Evolutionary conservation across 495 filamentous ascomycete species (phyloP).

Genomic region (Tuber aestivum): DNA sequence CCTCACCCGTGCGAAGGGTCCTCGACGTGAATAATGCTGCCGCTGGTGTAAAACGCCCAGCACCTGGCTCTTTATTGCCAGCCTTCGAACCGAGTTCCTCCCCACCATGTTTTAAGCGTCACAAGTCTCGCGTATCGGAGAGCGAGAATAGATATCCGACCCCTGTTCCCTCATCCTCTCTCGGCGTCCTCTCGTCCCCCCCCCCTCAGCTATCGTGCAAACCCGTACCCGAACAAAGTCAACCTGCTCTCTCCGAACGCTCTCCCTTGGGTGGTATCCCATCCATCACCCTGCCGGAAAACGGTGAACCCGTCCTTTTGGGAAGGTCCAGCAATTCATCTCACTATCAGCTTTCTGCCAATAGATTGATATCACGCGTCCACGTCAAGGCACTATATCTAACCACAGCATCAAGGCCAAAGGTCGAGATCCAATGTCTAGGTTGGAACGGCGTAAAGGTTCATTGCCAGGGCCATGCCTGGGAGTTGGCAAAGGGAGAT

Average conservation of each 20-base stretch:
- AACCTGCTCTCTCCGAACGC: conserved; percentile 73
- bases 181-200: conserved; percentile 83
- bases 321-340: conserved; percentile 89
- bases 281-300: conserved; percentile 69
- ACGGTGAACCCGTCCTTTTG: conserved; percentile 76
- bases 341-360: conserved; percentile 83
- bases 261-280: conserved; percentile 75
- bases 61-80: conserved; percentile 67
- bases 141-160: conserved; percentile 64
- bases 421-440: conserved; percentile 78
- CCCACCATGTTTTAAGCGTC: conserved; percentile 72
- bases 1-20: conserved; percentile 32
- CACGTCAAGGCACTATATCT: conserved; percentile 86
- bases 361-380: conserved; percentile 82
- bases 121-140: conserved; percentile 62
- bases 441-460: conserved; percentile 95
- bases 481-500: conserved; percentile 80
- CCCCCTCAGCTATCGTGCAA: conserved; percentile 58
- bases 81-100: conserved; percentile 90
- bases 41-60: conserved; percentile 69
- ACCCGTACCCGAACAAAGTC: conserved; percentile 54
- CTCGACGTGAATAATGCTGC: conserved; percentile 41
- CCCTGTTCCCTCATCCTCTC: conserved; percentile 86
- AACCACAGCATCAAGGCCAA: conserved; percentile 46
- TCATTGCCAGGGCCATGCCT: conserved; percentile 82